A percentile compares a stretch with the other conserved stretches of the same genome.
Conservation (phyloP, 2,329 filamentous ascomycete species). For the Saccharata proteae region DNA sequence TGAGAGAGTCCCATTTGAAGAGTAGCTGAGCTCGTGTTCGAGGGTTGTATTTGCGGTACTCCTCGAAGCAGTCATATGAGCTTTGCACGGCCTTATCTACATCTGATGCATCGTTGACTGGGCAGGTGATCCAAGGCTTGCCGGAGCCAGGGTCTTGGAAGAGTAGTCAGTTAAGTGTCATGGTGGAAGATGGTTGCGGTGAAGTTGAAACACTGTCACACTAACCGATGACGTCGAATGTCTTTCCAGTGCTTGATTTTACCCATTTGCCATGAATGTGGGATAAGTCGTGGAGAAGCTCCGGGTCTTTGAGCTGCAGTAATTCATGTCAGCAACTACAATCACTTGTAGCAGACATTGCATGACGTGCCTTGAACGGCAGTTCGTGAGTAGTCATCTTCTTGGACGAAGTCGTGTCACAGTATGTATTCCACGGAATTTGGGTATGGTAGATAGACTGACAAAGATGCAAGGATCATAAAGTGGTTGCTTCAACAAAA, state of each 20-base stretch:
- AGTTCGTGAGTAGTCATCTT: slow-evolving; percentile 21
- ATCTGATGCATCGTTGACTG: slow-evolving; percentile 42
- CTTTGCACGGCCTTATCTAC: slow-evolving; percentile 48
- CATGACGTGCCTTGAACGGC: slow-evolving; percentile 30
- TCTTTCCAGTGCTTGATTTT: slow-evolving; percentile 43
- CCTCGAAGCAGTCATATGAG: slow-evolving; percentile 48
- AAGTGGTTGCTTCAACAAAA: no score
- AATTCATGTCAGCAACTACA: slow-evolving; percentile 3
- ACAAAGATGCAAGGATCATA: no score
- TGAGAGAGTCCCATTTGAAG: slow-evolving; percentile 53
- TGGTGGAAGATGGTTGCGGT: not conserved
- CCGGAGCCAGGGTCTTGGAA: slow-evolving; percentile 38
- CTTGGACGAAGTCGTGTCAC: no score
- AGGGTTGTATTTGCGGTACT: slow-evolving; percentile 48
- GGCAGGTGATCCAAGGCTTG: slow-evolving; percentile 36
- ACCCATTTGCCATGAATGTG: slow-evolving; percentile 45
- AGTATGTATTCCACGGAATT: no score
- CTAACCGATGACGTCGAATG: slow-evolving; percentile 44
- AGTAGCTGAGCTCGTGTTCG: slow-evolving; percentile 50
- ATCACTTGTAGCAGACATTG: no score
- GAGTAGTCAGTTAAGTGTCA: slow-evolving; percentile 10
- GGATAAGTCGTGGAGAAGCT: slow-evolving; percentile 42
- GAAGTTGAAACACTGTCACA: slow-evolving; percentile 3
- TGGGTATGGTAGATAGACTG: no score
- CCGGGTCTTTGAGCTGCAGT: slow-evolving; percentile 38